Base-by-base conservation (phyloP, 768 basidiomycete species). In the Phanerodontia chrysosporium region DNA sequence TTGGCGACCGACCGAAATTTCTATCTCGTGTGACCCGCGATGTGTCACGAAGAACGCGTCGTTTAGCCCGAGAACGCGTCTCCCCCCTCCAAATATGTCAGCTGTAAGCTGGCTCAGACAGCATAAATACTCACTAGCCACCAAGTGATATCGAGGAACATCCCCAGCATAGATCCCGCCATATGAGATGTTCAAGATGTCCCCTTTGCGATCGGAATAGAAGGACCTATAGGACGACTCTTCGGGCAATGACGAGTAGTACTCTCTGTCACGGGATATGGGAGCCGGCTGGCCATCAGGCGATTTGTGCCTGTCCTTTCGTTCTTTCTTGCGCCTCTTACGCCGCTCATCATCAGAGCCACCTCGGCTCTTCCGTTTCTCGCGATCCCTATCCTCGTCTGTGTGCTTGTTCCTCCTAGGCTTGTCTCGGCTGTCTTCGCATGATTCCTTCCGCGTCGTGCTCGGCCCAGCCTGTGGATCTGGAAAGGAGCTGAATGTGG, bases 401-500 rank as follows among this genome's bases (percentile, higher is more conserved):
- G n/a, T n/a, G n/a, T n/a, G n/a, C n/a, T 42, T 53, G 35, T 36
- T 52, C 32, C 12, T 21, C 6, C 25, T 57, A 7, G 12, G 39
- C 36, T 51, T 54, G 10, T 45, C 49, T 6, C 29, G 45, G 29
- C 49, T 22, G 21, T 56, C 28, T 12, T 13, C 22, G n/a, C n/a
- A 30, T 22, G 45, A n/a, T 10, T 9, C 24, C 12, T 36, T 25
- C 28, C 46, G 45, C 9, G 49, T 55, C 36, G 65, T 59, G 52
- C 75, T 79, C 4, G 78, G 70, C 3, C 75, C 78, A 53, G 76
- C 71, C 22, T 81, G 79, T n/a, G 82, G 58, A 55, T 86, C 83
- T 35, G 88, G 87, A 69, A 90, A 90, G 27, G 87, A 87, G 14
- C 79, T 68, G 69, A 90, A 90, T 1, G 85, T 83, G 1, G 84